Evolutionary conservation across 495 filamentous ascomycete genomes (phyloP).

Genomic region (Margaritispora aquatica): DNA sequence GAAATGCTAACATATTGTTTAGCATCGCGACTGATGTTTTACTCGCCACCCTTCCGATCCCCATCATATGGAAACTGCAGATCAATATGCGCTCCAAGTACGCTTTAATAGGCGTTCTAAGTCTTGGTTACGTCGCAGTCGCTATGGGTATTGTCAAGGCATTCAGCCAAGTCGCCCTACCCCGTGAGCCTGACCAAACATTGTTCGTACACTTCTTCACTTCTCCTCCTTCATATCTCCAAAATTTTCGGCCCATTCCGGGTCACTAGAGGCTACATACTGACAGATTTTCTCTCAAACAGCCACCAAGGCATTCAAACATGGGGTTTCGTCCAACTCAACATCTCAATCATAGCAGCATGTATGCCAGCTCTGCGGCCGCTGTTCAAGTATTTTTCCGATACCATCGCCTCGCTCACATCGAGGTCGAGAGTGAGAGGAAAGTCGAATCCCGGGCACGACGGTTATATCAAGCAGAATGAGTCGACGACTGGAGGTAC

Average conservation of each 20-base stretch:
- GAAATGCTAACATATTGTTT: too few species aligned
- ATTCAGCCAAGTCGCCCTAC: background rate
- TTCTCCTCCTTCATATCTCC: background rate
- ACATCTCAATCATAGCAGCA: background rate
- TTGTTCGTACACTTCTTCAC: background rate
- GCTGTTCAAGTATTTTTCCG: background rate
- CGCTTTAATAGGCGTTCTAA: conserved; percentile 35
- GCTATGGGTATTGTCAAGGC: background rate
- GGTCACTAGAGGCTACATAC: too few species aligned
- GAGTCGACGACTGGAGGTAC: background rate
- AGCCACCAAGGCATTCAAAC: background rate
- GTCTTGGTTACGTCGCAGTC: conserved; percentile 39
- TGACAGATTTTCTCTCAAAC: too few species aligned
- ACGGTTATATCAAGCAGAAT: background rate
- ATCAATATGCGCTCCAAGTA: conserved; percentile 36
- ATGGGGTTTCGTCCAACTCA: background rate
- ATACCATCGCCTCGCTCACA: background rate
- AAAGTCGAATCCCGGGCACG: background rate
- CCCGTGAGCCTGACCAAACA: background rate
- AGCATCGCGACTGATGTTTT: conserved; percentile 29
- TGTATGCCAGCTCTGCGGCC: background rate
- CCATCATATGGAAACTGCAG: conserved; percentile 40
- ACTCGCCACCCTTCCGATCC: conserved; percentile 36
- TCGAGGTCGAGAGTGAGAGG: background rate
- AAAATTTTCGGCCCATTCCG: too few species aligned